These are phyloP conservation scores for Sclerotinia spermophila DNA, from an alignment of 2,329 filamentous ascomycete genomes.

Conservation along the genomic window DNA sequence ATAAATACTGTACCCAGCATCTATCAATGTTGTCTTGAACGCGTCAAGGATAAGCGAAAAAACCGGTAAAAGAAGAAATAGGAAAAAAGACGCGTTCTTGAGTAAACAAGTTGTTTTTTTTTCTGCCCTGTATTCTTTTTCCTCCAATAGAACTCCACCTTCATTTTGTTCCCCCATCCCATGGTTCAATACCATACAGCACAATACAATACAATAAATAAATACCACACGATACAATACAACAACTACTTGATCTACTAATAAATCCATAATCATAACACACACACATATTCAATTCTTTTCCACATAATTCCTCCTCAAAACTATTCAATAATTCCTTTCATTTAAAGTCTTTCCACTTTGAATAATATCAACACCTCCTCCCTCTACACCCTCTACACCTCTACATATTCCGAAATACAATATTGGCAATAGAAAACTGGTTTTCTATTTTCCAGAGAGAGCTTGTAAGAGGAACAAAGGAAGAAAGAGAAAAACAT, in stretches of 20 bases:
- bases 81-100: not conserved
- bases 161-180: not conserved
- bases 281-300: not conserved
- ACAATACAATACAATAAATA: not conserved
- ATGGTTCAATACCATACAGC: not conserved
- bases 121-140: not conserved
- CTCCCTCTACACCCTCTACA: not conserved
- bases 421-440: not conserved
- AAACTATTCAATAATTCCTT: not conserved
- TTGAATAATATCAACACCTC: not conserved
- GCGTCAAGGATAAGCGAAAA: slow-evolving; percentile 3
- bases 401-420: not conserved
- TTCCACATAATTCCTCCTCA: not conserved
- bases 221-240: not conserved
- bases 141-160: not conserved
- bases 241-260: not conserved
- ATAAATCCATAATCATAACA: not conserved
- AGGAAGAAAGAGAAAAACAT: not conserved
- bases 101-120: not conserved
- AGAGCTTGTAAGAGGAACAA: not conserved
- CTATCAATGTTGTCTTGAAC: not conserved
- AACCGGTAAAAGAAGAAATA: not conserved
- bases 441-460: not conserved
- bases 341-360: not conserved
- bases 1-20: not conserved